Evolutionary conservation across 2,329 filamentous ascomycete species (phyloP).

Genomic region (Endoconidiophora laricicola): DNA sequence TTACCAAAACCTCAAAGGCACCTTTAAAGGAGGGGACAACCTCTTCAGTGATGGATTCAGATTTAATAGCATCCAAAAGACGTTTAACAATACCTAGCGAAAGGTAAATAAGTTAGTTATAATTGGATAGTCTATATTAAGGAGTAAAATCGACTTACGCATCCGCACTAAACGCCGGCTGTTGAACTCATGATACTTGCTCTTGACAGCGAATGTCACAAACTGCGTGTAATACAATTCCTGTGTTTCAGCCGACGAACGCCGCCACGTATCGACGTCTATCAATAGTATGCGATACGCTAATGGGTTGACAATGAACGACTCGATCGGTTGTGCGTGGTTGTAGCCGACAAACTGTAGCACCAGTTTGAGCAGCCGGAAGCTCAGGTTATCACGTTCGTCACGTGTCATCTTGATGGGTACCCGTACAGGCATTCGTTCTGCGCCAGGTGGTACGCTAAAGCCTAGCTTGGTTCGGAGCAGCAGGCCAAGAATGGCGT

Average conservation of each 20-base stretch:
- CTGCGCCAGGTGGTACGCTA: conserved; percentile 3
- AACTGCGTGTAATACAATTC: conserved; percentile 90
- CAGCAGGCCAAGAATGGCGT: conserved; percentile 70
- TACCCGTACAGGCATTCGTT: neutral
- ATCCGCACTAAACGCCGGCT: conserved; percentile 72
- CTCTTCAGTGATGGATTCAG: conserved; percentile 56
- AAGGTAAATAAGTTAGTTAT: neutral
- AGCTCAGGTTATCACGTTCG: conserved; percentile 37
- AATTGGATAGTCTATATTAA: neutral
- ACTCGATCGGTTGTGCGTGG: conserved; percentile 60
- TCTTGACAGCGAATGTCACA: conserved; percentile 69
- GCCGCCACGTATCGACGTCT: conserved; percentile 85
- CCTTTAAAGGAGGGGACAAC: conserved; percentile 60
- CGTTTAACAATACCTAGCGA: conserved; percentile 67
- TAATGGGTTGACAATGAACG: conserved; percentile 87
- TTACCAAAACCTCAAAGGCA: conserved; percentile 64
- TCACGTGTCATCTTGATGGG: conserved; percentile 29
- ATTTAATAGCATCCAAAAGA: conserved; percentile 77
- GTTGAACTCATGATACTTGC: conserved; percentile 87
- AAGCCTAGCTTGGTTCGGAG: conserved; percentile 63
- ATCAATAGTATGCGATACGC: conserved; percentile 85
- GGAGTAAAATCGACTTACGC: conserved; percentile 41
- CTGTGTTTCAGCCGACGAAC: conserved; percentile 58
- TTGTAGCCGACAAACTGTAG: conserved; percentile 83
- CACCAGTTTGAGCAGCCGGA: conserved; percentile 57